Base-by-base conservation (phyloP, 768 basidiomycete genomes). In the Royoungia palumana region DNA sequence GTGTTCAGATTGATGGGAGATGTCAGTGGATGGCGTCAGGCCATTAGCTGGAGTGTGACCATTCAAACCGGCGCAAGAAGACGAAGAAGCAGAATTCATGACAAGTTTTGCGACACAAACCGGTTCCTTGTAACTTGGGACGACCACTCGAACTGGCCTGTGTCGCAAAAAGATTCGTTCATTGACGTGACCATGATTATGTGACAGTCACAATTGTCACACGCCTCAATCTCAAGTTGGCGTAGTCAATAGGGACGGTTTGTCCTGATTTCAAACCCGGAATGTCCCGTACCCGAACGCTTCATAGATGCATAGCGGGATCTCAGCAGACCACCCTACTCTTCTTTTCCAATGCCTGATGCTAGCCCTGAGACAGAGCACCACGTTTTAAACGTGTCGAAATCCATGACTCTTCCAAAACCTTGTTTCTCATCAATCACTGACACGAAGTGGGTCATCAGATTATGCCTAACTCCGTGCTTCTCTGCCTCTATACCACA, bases 361-460 rank as follows among this genome's bases (percentile, higher is more conserved):
- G 16, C 32, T 5, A 13, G 30, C 30, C 30, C 30, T 32, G 32
- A 21, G 37, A 56, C 41, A 27, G 57, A 58, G 42, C 64, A 65
- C 66, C 61, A 64, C 19, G 30, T 17, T 6, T 41, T 37, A 42
- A 68, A 61, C 1, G 22, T 42, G 22, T 57, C 52, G 35, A 67
- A 62, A 45, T 66, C 66, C 56, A 72, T 62, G 47, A 80, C 74
- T 28, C 61, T 59, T 17, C 81, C 79, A 55, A 73, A 74, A 9
- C 65, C 63, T 22, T 62, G 60, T 19, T 57, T 63, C 17, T 56
- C 55, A 13, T 53, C 46, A 44, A 41, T 50, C 76, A 84, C 85
- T 8, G 62, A 65, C 44, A 85, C 81, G 58, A 80, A 85, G 38
- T 69, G 62, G n/a, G 64, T 59, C 82, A 85, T 80, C 37, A 85